phyloP scores from a whole-genome alignment of 2,329 filamentous ascomycete genomes.

The Pestalotiopsis sp. region DNA sequence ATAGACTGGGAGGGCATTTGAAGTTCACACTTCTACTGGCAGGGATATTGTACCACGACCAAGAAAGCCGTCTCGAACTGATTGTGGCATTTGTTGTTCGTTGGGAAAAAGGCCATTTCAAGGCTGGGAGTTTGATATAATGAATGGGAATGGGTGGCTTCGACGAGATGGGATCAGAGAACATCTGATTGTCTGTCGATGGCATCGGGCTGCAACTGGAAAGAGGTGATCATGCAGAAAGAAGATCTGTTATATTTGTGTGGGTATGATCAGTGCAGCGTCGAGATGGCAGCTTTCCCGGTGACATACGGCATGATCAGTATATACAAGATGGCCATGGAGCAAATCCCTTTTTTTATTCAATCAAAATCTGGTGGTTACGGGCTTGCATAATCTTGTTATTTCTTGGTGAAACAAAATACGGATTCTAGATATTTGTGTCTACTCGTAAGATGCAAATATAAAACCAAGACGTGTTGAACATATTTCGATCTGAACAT shows the following conservation, averaged over 20 bases:
- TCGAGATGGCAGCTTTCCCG: slow-evolving; percentile 5
- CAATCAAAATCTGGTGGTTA: not conserved
- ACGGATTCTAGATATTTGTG: not conserved
- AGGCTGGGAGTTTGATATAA: slow-evolving; percentile 22
- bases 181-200: not conserved
- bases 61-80: slow-evolving; percentile 14
- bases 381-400: not conserved
- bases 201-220: not conserved
- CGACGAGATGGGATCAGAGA: not conserved
- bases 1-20: slow-evolving; percentile 35
- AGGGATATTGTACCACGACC: slow-evolving; percentile 22
- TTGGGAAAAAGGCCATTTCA: slow-evolving; percentile 15
- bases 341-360: not conserved
- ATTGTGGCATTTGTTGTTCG: slow-evolving; percentile 9
- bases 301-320: not conserved
- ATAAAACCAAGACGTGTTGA: too few relatives aligned
- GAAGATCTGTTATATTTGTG: not conserved
- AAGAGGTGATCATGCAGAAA: not conserved
- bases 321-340: slow-evolving; percentile 8
- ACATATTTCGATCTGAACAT: too few relatives aligned
- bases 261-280: not conserved
- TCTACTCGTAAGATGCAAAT: not conserved
- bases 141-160: not conserved
- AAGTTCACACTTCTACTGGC: slow-evolving; percentile 40
- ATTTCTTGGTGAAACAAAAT: not conserved